Evolutionary conservation across 805 yeast species (phyloP), one percentile per base, ranked within the genome.

Genomic region (Yamadazyma ubonensis): DNA sequence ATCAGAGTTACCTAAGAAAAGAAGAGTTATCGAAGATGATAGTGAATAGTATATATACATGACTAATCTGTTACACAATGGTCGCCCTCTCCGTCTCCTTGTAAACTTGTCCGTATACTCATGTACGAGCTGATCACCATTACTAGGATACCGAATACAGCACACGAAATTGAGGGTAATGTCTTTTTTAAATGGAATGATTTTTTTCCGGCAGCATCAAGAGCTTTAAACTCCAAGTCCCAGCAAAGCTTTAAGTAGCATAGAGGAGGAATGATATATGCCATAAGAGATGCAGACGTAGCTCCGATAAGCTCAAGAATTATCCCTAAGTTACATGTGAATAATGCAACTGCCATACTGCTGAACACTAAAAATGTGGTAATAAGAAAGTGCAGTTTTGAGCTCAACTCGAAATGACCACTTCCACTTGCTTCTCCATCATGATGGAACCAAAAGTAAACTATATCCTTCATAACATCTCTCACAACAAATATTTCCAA

Each of bases 281-380:
- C 97, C 83, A 91, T 82, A 27, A 86, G 68, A 14, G 95, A 87
- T 0, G 97, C 97, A 0, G 96, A 84, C 0, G 96, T 84, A 0
- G 96, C 90, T 2, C 98, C 98, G 22, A 88, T 89, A 3, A 90
- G 70, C 55, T 91, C 97, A 29, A 90, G 69, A 20, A 91, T 82
- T 9, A 93, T 85, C 1, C 98, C 98, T 41, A 90, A 69, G 49
- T 89, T 87, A 55, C 96, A 90, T 0, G 96, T 87, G 42, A 80
- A 62, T 22, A 91, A 65, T 0, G 97, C 74, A 2, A 88, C 81
- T 0, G 76, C 53, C 90, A 89, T 84, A 0, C 96, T 83, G 0
- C 76, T 43, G 20, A 82, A 63, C 0, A 86, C 85, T 33, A 87
- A 61, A 0, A 72, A 51, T 0, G 88, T 75, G 0, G 97, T 91